Conservation (phyloP, 495 filamentous ascomycete genomes). For the Cercophora scortea region DNA sequence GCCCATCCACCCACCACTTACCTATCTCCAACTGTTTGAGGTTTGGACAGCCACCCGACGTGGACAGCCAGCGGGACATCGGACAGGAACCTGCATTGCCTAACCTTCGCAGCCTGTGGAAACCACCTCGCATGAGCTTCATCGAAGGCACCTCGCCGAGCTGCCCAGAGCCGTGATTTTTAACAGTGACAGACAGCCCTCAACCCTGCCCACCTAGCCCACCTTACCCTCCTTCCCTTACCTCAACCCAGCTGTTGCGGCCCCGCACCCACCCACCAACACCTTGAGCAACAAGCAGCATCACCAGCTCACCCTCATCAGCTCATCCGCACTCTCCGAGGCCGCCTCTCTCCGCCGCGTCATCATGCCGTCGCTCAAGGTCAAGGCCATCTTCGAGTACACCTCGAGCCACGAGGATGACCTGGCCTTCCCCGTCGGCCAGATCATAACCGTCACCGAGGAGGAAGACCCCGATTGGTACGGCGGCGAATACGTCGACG, state of each 20-base stretch:
- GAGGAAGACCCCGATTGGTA: slow-evolving; percentile 96
- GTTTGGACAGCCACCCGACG: neutral
- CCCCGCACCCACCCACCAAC: too few species aligned
- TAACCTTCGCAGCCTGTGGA: too few species aligned
- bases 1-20: neutral
- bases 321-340: too few species aligned
- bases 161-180: too few species aligned
- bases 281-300: too few species aligned
- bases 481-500: slow-evolving; percentile 78
- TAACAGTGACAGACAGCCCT: too few species aligned
- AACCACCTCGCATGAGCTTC: too few species aligned
- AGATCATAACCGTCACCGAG: slow-evolving; percentile 88
- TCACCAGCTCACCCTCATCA: too few species aligned
- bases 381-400: slow-evolving; percentile 93
- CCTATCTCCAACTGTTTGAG: slow-evolving; percentile 3
- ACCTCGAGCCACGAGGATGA: slow-evolving; percentile 87
- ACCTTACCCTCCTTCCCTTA: too few species aligned
- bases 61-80: neutral
- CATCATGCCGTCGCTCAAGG: slow-evolving; percentile 87
- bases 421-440: slow-evolving; percentile 74
- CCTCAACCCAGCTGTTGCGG: too few species aligned
- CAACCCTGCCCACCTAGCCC: too few species aligned
- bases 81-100: neutral
- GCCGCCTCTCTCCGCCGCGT: slow-evolving; percentile 5
- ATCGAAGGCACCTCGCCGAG: too few species aligned